These are phyloP conservation scores for Cicer yamashitae DNA, from an alignment of 306 rosid genomes.

Conservation along the genomic window DNA sequence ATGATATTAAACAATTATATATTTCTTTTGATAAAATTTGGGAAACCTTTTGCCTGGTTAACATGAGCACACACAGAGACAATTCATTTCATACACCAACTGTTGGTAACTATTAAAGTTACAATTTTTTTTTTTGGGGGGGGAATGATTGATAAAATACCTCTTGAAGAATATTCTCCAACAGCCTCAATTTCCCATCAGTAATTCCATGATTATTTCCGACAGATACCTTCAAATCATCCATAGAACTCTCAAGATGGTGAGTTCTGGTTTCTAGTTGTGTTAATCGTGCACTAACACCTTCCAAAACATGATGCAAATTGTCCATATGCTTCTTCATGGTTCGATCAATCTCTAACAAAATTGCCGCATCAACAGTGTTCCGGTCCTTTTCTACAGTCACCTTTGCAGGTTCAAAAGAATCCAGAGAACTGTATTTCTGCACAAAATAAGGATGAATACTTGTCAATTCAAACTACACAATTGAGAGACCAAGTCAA, in stretches of 20 bases:
- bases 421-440: conserved; percentile 77
- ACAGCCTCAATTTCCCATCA: conserved; percentile 81
- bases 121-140: not conserved
- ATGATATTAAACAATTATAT: not conserved
- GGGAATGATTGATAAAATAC: conserved; percentile 48
- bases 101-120: conserved; percentile 23
- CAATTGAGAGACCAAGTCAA: conserved; percentile 1
- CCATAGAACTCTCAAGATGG: conserved; percentile 76
- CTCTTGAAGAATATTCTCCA: conserved; percentile 86
- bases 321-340: conserved; percentile 74
- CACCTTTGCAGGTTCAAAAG: conserved; percentile 68
- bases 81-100: conserved; percentile 38
- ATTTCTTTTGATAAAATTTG: conserved; percentile 9
- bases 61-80: not conserved
- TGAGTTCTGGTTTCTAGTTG: conserved; percentile 81
- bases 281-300: conserved; percentile 78
- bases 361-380: conserved; percentile 54
- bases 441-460: conserved; percentile 47
- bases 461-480: conserved; percentile 21
- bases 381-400: conserved; percentile 60
- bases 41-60: not conserved
- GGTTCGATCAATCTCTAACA: conserved; percentile 79
- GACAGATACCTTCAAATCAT: conserved; percentile 75
- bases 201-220: conserved; percentile 79
- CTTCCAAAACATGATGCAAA: conserved; percentile 76